Conservation (phyloP, 108 stramenopile genomes). For the Stephanodiscus minutulus region DNA sequence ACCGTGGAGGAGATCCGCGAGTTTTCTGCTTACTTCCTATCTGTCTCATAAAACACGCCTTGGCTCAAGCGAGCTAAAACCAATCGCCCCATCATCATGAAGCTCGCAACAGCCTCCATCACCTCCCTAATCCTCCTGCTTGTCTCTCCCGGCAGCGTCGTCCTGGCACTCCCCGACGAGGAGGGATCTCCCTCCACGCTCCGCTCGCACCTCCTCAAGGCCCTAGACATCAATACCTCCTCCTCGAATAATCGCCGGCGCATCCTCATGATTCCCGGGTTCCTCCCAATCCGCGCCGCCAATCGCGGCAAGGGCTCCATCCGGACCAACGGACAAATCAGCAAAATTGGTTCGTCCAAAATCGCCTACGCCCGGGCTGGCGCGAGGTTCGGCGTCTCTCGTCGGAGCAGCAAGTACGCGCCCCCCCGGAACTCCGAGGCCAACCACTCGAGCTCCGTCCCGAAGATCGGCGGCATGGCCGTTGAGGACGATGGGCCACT, state of each 20-base stretch:
- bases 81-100: background rate
- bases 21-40: no score
- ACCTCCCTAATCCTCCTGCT: background rate
- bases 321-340: background rate
- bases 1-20: no score
- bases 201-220: background rate
- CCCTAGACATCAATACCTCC: background rate
- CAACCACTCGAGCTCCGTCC: background rate
- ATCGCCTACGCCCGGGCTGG: background rate
- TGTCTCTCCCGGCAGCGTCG: background rate
- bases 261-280: background rate
- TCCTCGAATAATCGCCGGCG: background rate
- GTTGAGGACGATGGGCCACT: constrained; percentile 9
- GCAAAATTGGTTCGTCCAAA: background rate
- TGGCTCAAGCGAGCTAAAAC: no score
- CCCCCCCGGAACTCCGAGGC: constrained; percentile 4
- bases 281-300: no score
- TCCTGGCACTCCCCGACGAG: background rate
- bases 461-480: constrained; percentile 6
- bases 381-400: background rate
- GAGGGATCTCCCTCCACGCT: background rate
- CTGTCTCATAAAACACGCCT: no score
- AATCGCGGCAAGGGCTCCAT: background rate
- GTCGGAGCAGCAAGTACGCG: background rate
- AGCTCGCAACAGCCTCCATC: background rate